Percentiles rank a stretch among this genome's conserved stretches.
phyloP scores from a whole-genome alignment of 257 asterid genomes.

The Przewalskia tangutica region DNA sequence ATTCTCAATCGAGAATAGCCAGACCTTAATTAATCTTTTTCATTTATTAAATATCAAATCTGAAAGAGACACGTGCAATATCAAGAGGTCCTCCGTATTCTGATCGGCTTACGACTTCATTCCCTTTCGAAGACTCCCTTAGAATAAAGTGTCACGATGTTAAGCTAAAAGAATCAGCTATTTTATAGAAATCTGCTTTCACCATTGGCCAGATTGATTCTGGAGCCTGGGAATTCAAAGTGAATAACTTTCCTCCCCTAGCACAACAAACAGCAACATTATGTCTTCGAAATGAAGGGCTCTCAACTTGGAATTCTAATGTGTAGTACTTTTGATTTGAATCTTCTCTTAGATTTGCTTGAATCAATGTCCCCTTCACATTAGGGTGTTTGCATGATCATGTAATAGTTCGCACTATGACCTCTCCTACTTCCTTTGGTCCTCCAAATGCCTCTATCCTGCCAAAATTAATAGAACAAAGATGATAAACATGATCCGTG shows the following conservation, averaged over 20 bases:
- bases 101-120: neutral
- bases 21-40: neutral
- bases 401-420: constrained; percentile 41
- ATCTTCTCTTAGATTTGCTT: constrained; percentile 49
- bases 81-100: neutral
- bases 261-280: constrained; percentile 76
- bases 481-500: too few species aligned
- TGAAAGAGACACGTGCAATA: neutral
- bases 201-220: constrained; percentile 63
- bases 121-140: neutral
- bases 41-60: neutral
- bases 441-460: constrained; percentile 88
- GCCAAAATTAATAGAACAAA: neutral
- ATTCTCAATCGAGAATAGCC: too few species aligned
- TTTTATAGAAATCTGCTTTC: constrained; percentile 39
- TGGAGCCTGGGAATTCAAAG: constrained; percentile 73
- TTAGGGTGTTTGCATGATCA: constrained; percentile 30
- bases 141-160: neutral
- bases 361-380: constrained; percentile 42
- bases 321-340: constrained; percentile 41
- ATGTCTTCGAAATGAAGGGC: constrained; percentile 48
- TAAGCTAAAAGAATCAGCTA: constrained; percentile 53
- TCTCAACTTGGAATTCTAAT: constrained; percentile 60
- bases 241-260: constrained; percentile 46
- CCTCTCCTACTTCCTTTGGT: constrained; percentile 70